phyloP scores from a whole-genome alignment of 352 stramenopile species.

The Lagenidium giganteum region DNA sequence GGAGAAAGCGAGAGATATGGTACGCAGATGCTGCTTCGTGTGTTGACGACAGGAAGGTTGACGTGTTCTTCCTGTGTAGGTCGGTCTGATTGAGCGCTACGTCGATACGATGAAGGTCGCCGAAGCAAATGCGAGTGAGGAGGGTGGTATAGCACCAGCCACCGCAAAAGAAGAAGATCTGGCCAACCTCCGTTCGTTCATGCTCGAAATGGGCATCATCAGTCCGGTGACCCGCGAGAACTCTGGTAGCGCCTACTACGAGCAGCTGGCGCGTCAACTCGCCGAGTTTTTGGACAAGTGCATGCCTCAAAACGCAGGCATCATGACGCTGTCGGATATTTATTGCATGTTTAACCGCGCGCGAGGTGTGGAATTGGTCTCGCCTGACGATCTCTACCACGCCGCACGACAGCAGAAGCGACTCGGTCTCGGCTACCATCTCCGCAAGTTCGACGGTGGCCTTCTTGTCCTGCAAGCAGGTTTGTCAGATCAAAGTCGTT shows the following conservation, averaged over 20 bases:
- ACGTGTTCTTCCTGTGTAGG: constrained; percentile 7
- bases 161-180: constrained; percentile 46
- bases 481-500: constrained; percentile 15
- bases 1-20: constrained; percentile 88
- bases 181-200: constrained; percentile 77
- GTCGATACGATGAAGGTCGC: constrained; percentile 71
- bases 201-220: constrained; percentile 92
- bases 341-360: constrained; percentile 99
- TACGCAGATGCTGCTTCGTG: constrained; percentile 15
- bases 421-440: constrained; percentile 87
- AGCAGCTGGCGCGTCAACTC: constrained; percentile 88
- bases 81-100: constrained; percentile 88
- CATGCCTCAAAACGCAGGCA: constrained; percentile 89
- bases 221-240: constrained; percentile 90
- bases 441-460: constrained; percentile 91
- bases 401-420: constrained; percentile 82
- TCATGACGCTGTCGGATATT: constrained; percentile 98
- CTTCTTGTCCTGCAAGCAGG: constrained; percentile 91
- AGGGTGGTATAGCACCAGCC: constrained; percentile 3
- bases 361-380: constrained; percentile 95
- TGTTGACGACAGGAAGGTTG: not conserved
- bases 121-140: constrained; percentile 15
- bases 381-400: constrained; percentile 95
- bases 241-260: constrained; percentile 84
- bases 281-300: constrained; percentile 78